These are phyloP conservation scores for Populus ilicifolia DNA, from an alignment of 345 rosid species.

Conservation along the genomic window DNA sequence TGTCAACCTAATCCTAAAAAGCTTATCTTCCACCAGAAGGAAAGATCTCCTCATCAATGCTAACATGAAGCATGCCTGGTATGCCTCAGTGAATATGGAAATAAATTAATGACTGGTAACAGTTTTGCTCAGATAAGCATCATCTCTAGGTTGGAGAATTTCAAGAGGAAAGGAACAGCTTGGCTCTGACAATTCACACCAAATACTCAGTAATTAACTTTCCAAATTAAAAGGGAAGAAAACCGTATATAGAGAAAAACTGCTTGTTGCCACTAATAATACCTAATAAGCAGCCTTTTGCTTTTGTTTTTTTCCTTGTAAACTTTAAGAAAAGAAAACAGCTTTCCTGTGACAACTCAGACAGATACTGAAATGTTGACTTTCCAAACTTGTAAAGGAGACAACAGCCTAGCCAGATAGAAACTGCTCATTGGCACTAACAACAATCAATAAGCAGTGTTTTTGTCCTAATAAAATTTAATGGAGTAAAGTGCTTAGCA, in stretches of 20 bases:
- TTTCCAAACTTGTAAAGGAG: not conserved
- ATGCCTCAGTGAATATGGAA: not conserved
- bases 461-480: not conserved
- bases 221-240: not conserved
- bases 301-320: not conserved
- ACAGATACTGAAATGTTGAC: not conserved
- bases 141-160: not conserved
- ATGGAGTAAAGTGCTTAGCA: not conserved
- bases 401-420: not conserved
- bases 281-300: not conserved
- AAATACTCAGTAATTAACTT: not conserved
- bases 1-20: not conserved
- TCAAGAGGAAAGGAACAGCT: not conserved
- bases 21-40: not conserved
- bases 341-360: not conserved
- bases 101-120: not conserved
- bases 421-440: not conserved
- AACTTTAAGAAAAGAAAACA: not conserved
- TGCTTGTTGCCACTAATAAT: not conserved
- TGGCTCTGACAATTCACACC: not conserved
- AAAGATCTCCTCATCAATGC: not conserved
- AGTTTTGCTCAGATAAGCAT: not conserved
- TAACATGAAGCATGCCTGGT: not conserved
- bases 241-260: not conserved
- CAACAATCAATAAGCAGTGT: not conserved